Evolutionary conservation across 176 grass and related monocot species (phyloP).

Genomic region (Zoysia japonica): DNA sequence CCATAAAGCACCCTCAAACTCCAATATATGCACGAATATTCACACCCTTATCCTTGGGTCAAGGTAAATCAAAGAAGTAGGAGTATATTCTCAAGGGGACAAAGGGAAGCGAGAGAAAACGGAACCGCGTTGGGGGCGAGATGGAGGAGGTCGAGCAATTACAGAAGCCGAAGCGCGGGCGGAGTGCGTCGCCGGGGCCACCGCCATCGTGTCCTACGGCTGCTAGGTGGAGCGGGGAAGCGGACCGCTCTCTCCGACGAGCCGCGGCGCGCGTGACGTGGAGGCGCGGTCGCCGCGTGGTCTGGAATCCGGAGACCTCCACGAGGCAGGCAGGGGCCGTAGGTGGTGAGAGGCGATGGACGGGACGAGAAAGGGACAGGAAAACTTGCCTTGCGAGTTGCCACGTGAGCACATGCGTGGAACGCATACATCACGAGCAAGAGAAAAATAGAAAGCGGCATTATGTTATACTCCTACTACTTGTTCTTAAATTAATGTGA

Average conservation of each 20-base stretch:
- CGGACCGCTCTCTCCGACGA: not conserved
- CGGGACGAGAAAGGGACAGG: not conserved
- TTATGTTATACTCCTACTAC: no score
- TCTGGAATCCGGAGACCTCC: not conserved
- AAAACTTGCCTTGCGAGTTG: not conserved
- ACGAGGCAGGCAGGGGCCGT: not conserved
- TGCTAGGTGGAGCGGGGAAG: not conserved
- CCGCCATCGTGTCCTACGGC: constrained; percentile 38
- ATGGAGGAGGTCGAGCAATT: not conserved
- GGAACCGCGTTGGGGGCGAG: not conserved
- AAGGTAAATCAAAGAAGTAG: not conserved
- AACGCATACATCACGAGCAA: not conserved
- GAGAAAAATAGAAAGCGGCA: no score
- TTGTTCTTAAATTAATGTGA: no score
- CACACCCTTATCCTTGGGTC: not conserved
- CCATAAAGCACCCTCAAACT: not conserved
- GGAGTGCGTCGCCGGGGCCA: constrained; percentile 28
- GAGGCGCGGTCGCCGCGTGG: constrained; percentile 28
- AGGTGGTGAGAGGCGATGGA: constrained; percentile 38
- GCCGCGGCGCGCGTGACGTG: constrained; percentile 20
- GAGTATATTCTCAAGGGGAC: not conserved
- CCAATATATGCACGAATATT: not conserved
- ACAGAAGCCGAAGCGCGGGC: constrained; percentile 52
- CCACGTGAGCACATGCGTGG: constrained; percentile 1
- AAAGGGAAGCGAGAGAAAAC: not conserved